These are phyloP conservation scores for Malania oleifera DNA, from an alignment of 164 flowering plant species.

Conservation along the genomic window DNA sequence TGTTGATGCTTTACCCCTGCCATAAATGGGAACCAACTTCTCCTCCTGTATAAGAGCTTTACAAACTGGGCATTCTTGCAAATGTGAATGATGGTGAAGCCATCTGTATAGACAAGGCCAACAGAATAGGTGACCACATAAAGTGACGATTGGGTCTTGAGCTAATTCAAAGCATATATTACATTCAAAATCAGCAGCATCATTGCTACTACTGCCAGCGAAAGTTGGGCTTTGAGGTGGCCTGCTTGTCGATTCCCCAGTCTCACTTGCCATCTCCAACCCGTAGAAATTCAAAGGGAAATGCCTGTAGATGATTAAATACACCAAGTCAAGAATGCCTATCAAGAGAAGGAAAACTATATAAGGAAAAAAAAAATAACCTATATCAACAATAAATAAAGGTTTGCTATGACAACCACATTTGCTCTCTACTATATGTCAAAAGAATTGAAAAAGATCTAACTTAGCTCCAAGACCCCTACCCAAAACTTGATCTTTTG, in stretches of 20 bases:
- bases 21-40: constrained; percentile 59
- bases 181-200: constrained; percentile 57
- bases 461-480: too few relatives aligned
- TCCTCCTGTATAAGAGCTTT: constrained; percentile 58
- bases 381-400: too few relatives aligned
- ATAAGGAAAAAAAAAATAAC: too few relatives aligned
- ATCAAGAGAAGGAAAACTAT: too few relatives aligned
- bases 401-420: too few relatives aligned
- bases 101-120: constrained; percentile 73
- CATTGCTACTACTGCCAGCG: constrained; percentile 9
- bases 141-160: constrained; percentile 59
- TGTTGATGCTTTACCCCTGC: constrained; percentile 46
- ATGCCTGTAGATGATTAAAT: too few relatives aligned
- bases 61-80: constrained; percentile 62
- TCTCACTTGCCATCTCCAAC: background rate
- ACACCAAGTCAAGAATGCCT: too few relatives aligned
- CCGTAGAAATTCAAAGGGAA: too few relatives aligned
- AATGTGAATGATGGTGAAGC: constrained; percentile 50
- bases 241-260: background rate
- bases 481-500: too few relatives aligned
- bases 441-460: too few relatives aligned
- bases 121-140: constrained; percentile 67
- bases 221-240: background rate
- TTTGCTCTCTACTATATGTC: too few relatives aligned
- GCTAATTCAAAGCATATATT: constrained; percentile 70